Evolutionary conservation across 257 asterid species (phyloP), one percentile per base, ranked within the genome.

Genomic region (Lithospermum erythrorhizon): DNA sequence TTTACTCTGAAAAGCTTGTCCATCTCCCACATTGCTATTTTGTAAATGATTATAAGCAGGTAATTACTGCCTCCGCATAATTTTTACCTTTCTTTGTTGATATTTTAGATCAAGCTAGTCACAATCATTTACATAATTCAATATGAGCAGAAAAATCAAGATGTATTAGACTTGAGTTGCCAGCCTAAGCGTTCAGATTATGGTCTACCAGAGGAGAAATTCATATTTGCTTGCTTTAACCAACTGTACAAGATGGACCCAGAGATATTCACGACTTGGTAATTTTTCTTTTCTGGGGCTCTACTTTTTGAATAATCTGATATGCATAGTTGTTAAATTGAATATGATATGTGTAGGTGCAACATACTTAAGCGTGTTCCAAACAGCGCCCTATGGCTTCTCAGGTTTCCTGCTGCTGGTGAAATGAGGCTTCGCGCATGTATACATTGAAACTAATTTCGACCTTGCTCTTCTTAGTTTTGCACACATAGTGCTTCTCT

Each of bases 181-280:
- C 94, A 86, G 73, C 94, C 76, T 37, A 93, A 79, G 79, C 83
- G 97, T 69, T 84, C 97, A 23, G 97, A 86, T 77, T 89, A 86
- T 71, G 97, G 96, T n/a, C 73, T 93, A 53, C 99, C 99, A 0
- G 95, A 83, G 74, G 94, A 83, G 76, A 93, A 89, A 74, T 93
- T 93, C 67, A 77, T 93, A 63, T 93, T 93, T 76, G 99, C 95
- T 69, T 93, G 99, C 76, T 93, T 93, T 76, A 93, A 93, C 74
- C 99, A 93, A 76, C 99, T 93, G 59, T 93, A 93, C 82, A 93
- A 93, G 91, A 93, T 93, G 99, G 99, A 93, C 72, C 99, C 99
- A 3, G 99, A 89, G 60, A 87, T 89, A 69, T 80, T 89, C 65
- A 68, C 64, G 0, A 85, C 96, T 56, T 93, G 99, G 99, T 93